A percentile compares a stretch with the other conserved stretches of the same genome.
Evolutionary conservation across 2,329 filamentous ascomycete species (phyloP).

Genomic region (Botrytis galanthina): DNA sequence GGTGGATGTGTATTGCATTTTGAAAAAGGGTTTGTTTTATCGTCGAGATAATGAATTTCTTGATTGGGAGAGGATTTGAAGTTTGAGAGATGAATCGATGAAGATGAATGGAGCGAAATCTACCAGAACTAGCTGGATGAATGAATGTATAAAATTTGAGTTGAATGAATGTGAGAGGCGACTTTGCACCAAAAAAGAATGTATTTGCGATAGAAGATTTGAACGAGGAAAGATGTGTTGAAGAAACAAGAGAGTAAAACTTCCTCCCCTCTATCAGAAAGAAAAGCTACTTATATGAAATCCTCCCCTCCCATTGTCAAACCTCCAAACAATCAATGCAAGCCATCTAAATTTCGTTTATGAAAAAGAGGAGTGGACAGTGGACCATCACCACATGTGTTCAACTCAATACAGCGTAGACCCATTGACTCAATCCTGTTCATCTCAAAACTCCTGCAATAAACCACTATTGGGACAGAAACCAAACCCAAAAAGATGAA

Average conservation of each 20-base stretch:
- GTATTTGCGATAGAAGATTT: not conserved
- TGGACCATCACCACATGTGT: not conserved
- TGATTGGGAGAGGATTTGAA: not conserved
- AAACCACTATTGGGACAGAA: not conserved
- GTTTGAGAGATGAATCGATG: not conserved
- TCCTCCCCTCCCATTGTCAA: not conserved
- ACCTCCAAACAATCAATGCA: not conserved
- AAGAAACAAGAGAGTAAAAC: constrained; percentile 3
- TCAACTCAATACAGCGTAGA: not conserved
- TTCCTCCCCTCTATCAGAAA: not conserved
- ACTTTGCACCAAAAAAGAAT: constrained; percentile 20
- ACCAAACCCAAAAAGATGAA: not conserved
- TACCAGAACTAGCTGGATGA: constrained; percentile 22
- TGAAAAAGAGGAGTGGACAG: not conserved
- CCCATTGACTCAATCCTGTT: constrained; percentile 5
- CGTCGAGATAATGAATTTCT: not conserved
- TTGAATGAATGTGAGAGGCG: constrained; percentile 21
- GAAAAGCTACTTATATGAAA: constrained; percentile 17
- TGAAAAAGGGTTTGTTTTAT: not conserved
- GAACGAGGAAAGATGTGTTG: constrained; percentile 13
- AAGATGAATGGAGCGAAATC: constrained; percentile 10
- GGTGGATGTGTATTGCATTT: constrained; percentile 33
- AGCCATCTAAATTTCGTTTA: not conserved
- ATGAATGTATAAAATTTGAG: constrained; percentile 12
- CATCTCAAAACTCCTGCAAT: not conserved